These are phyloP conservation scores for Lolium rigidum DNA, from an alignment of 176 grass and related monocot genomes.

Conservation along the genomic window DNA sequence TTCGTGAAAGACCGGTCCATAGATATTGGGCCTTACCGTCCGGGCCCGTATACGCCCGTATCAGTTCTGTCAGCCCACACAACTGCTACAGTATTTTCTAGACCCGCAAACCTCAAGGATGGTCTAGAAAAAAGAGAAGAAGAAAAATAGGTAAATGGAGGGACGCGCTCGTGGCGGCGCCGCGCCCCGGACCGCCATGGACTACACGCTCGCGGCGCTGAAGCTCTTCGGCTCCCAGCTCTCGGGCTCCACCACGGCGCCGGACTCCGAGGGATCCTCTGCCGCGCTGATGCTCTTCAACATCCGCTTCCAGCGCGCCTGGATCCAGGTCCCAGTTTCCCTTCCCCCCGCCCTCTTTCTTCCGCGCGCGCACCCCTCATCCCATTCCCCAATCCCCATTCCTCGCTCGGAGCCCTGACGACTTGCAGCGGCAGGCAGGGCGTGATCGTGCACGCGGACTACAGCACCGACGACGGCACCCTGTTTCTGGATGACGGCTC, in stretches of 20 bases:
- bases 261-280: slow-evolving; percentile 43
- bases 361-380: no score
- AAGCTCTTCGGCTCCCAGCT: slow-evolving; percentile 81
- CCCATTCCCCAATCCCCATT: not conserved
- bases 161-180: not conserved
- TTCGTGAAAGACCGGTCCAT: no score
- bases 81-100: not conserved
- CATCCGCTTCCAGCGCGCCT: slow-evolving; percentile 87
- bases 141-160: not conserved
- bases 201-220: slow-evolving; percentile 78
- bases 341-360: not conserved
- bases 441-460: slow-evolving; percentile 51
- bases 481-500: slow-evolving; percentile 81
- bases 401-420: slow-evolving; percentile 27
- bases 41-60: not conserved
- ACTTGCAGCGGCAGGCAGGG: slow-evolving; percentile 61
- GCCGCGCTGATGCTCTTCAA: slow-evolving; percentile 60
- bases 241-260: slow-evolving; percentile 25
- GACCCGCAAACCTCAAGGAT: not conserved
- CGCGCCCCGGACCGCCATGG: slow-evolving; percentile 49
- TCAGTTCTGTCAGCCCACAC: not conserved
- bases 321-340: slow-evolving; percentile 70
- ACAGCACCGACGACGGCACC: slow-evolving; percentile 34
- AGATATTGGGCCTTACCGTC: not conserved
- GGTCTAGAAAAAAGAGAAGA: not conserved